Evolutionary conservation across 176 grass and related monocot genomes (phyloP).

Genomic region (Rhynchospora breviuscula): DNA sequence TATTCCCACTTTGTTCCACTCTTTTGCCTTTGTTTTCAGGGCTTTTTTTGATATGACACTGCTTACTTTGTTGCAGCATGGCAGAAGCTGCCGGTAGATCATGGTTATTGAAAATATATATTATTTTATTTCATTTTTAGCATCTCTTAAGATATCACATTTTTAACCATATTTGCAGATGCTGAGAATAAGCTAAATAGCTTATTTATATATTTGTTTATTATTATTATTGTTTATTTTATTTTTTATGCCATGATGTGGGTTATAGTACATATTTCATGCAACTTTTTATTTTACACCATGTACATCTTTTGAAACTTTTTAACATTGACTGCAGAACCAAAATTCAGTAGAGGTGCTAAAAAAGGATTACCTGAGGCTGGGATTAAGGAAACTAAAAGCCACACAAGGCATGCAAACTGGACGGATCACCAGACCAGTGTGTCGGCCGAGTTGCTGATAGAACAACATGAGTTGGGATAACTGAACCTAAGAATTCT

Average conservation of each 20-base stretch:
- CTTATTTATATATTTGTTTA: background rate
- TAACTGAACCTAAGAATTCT: background rate
- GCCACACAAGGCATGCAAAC: background rate
- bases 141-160: background rate
- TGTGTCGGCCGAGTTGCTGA: background rate
- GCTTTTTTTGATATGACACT: background rate
- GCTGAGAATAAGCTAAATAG: too few relatives aligned
- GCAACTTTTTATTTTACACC: background rate
- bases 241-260: background rate
- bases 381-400: background rate
- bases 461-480: background rate
- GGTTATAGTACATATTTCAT: too few relatives aligned
- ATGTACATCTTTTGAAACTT: background rate
- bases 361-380: background rate
- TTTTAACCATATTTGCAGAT: background rate
- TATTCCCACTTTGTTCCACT: background rate
- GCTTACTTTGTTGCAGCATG: background rate
- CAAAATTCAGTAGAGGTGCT: conserved; percentile 3
- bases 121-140: background rate
- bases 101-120: background rate
- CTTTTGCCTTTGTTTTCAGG: background rate
- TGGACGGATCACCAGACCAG: conserved; percentile 13
- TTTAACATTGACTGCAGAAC: background rate
- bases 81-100: conserved; percentile 3
- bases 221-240: background rate